Evolutionary conservation across 768 basidiomycete species (phyloP).

Genomic region (Russula sp.): DNA sequence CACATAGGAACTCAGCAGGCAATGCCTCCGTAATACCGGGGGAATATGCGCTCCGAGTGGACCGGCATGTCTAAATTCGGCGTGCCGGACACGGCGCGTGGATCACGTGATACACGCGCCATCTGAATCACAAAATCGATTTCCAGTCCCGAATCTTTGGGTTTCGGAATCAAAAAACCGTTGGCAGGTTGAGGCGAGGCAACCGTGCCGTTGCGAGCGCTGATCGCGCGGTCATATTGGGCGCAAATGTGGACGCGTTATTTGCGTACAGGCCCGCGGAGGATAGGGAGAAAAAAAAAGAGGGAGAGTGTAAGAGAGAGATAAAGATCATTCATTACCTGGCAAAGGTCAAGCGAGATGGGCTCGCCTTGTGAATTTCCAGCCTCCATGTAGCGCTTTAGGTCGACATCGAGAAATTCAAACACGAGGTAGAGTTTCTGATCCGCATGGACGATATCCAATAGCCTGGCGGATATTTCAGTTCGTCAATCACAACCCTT

Average conservation of each 20-base stretch:
- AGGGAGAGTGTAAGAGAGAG: background rate
- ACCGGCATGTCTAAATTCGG: background rate
- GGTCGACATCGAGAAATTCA: slow-evolving; percentile 94
- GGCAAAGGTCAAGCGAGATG: slow-evolving; percentile 69
- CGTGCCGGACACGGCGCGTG: slow-evolving; percentile 1
- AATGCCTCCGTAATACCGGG: background rate
- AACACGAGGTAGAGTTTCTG: slow-evolving; percentile 97
- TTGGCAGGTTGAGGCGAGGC: slow-evolving; percentile 9
- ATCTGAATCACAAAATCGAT: background rate
- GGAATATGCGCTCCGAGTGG: background rate
- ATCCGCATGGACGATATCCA: slow-evolving; percentile 96
- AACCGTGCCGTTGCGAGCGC: slow-evolving; percentile 18
- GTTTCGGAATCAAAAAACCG: slow-evolving; percentile 29
- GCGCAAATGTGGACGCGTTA: slow-evolving; percentile 33
- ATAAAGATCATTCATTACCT: slow-evolving; percentile 57
- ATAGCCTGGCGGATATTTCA: slow-evolving; percentile 56
- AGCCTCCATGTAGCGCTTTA: slow-evolving; percentile 96
- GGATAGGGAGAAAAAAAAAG: background rate
- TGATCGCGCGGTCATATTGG: slow-evolving; percentile 33
- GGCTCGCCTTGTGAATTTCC: slow-evolving; percentile 69
- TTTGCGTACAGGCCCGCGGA: slow-evolving; percentile 2
- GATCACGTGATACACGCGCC: slow-evolving; percentile 23
- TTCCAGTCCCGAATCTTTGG: slow-evolving; percentile 31
- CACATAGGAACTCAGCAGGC: background rate
- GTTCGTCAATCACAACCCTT: background rate